Evolutionary conservation across 1,284 basidiomycete species (phyloP), one percentile per base, ranked within the genome.

Genomic region (Mycena citricolor): DNA sequence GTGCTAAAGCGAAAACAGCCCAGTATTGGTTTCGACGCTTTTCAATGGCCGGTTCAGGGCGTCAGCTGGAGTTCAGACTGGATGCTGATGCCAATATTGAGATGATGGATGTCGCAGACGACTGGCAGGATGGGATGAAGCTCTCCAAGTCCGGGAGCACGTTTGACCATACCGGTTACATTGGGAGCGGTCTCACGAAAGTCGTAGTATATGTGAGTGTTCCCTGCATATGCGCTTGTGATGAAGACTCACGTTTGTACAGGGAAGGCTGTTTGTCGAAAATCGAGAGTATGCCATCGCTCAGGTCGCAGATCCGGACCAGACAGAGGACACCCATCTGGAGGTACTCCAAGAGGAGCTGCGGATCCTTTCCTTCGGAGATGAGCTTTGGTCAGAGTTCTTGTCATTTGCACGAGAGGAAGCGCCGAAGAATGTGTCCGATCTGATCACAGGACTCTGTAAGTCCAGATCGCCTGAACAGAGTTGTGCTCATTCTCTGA

Each of bases 221-320:
- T 24, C 21, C 23, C 17, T 12, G 3, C 12, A 4, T n/a, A 4
- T 4, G 19, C 4, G 20, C 8, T 22, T 22, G 7, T 12, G 3
- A 17, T 42, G 8, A 28, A 8, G 14, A 11, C 24, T 16, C 21
- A 47, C 39, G 45, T 40, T 28, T 35, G 45, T 8, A 26, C 42
- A 4, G 39, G 33, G 1, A 22, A 25, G 8, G 19, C n/a, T n/a
- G n/a, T n/a, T n/a, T n/a, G n/a, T n/a, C n/a, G n/a, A n/a, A n/a
- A n/a, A n/a, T n/a, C n/a, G 34, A 2, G 46, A 48, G 24, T 48
- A 48, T 16, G 41, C 46, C n/a, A 16, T 48, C 1, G 40, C 39
- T 12, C 40, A 48, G 20, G n/a, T 14, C 8, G 25, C 16, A 4
- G 46, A 48, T n/a, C 0, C 16, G 1, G 12, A 1, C 11, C 11